Evolutionary conservation across 2,329 filamentous ascomycete species (phyloP), one percentile per base, ranked within the genome.

Genomic region (Aspergillus flavus): DNA sequence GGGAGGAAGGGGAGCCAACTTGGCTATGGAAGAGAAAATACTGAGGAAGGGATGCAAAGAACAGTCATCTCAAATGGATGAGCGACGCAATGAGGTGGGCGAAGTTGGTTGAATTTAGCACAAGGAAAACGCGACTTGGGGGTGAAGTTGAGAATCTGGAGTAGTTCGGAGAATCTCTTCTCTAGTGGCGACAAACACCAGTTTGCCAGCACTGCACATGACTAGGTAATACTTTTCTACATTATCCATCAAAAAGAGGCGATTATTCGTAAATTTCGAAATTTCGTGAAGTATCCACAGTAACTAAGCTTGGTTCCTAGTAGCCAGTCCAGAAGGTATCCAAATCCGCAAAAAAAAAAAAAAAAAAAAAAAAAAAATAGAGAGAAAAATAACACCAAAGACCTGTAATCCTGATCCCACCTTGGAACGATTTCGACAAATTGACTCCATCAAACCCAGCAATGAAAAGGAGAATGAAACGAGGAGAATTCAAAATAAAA

Each of bases 1-100:
- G 61, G 68, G 65, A 48, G 63, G 66, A 67, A 73, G 61, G 66
- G 72, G 76, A 76, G 76, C 76, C 76, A 78, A 78, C 62, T 71
- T 78, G 76, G 64, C 71, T 71, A 41, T 30, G 50, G 7, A 45
- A 39, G 56, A 54, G 36, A 34, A 3, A 23, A 14, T 59, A 11
- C 34, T 32, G 36, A 61, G n/a, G 57, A 28, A n/a, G 46, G 26
- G 16, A 28, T 48, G 11, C 26, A 58, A 45, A 11, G 46, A 26
- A 52, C 48, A 12, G 48, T 32, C 48, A 52, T 52, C 28, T 52
- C 48, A 52, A 28, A 30, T 6, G 11, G 7, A n/a, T 48, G n/a
- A 48, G 45, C 3, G 21, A 48, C 23, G 21, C 14, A 16, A 19
- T 9, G 26, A 16, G 34, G 23, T 14, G 46, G 46, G 23, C 10